A percentile compares a stretch with the other conserved stretches of the same genome.
These are phyloP conservation scores for Nectriaceae sp. DNA, from an alignment of 2,329 filamentous ascomycete species.

Conservation along the genomic window DNA sequence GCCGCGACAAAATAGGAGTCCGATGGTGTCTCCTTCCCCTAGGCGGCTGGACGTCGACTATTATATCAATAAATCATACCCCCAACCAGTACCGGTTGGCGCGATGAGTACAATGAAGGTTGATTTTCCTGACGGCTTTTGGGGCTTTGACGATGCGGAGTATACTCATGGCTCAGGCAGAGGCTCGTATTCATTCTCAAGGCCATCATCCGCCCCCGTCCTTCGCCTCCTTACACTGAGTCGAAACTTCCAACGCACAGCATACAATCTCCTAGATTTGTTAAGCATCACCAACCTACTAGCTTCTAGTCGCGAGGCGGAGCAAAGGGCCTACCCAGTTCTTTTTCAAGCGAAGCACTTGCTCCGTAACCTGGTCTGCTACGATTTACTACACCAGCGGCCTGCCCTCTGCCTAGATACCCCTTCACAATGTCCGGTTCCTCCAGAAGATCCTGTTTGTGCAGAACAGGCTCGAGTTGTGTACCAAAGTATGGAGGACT, in stretches of 20 bases:
- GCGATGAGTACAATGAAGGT: too few species aligned
- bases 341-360: conserved; percentile 57
- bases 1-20: conserved; percentile 51
- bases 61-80: conserved; percentile 49
- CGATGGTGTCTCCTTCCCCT: conserved; percentile 51
- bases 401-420: conserved; percentile 42
- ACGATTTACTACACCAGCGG: conserved; percentile 52
- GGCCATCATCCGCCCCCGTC: conserved; percentile 48
- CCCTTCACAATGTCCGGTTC: conserved; percentile 18
- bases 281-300: conserved; percentile 52
- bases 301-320: conserved; percentile 49
- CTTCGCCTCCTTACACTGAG: conserved; percentile 53
- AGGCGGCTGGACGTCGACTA: conserved; percentile 54
- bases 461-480: conserved; percentile 50
- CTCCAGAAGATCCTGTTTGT: conserved; percentile 46
- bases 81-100: conserved; percentile 41
- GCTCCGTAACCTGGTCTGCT: conserved; percentile 56
- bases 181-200: conserved; percentile 24
- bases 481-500: conserved; percentile 52
- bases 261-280: conserved; percentile 55
- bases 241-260: conserved; percentile 50
- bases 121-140: conserved; percentile 50
- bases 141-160: conserved; percentile 56
- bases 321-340: conserved; percentile 50
- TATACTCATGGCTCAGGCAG: conserved; percentile 23